Conservation (phyloP, 331 rosid genomes). For the Quercus phellos region DNA sequence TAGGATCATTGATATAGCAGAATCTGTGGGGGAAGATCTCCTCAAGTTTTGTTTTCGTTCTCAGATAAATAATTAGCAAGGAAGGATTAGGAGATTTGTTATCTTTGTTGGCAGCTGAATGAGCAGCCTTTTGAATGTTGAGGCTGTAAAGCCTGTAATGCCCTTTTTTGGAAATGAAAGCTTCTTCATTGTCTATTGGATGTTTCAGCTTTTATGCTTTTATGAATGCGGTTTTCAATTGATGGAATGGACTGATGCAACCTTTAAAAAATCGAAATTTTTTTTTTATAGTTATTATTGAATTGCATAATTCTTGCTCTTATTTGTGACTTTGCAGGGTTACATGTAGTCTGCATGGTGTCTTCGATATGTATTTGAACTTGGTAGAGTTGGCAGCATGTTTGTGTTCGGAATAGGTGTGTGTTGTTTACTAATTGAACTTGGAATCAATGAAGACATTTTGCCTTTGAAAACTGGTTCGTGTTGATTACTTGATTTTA, state of each 20-base stretch:
- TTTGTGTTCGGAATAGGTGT: background rate
- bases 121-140: constrained; percentile 15
- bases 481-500: background rate
- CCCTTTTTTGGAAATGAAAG: background rate
- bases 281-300: background rate
- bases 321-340: background rate
- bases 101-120: constrained; percentile 24
- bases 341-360: background rate
- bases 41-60: constrained; percentile 11
- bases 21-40: constrained; percentile 26
- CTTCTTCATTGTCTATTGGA: background rate
- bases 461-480: background rate
- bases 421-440: background rate
- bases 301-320: constrained; percentile 3
- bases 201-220: background rate
- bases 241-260: constrained; percentile 13
- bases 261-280: background rate
- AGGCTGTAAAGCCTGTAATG: constrained; percentile 20
- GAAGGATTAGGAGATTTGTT: constrained; percentile 15
- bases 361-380: background rate
- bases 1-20: constrained; percentile 8
- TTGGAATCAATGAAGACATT: background rate
- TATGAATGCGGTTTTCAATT: background rate
- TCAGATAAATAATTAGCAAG: constrained; percentile 11
- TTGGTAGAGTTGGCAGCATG: background rate